A percentile compares a stretch with the other conserved stretches of the same genome.
Evolutionary conservation across 139 green algal genomes (phyloP).

Genomic region (Chlamydomonas incerta): DNA sequence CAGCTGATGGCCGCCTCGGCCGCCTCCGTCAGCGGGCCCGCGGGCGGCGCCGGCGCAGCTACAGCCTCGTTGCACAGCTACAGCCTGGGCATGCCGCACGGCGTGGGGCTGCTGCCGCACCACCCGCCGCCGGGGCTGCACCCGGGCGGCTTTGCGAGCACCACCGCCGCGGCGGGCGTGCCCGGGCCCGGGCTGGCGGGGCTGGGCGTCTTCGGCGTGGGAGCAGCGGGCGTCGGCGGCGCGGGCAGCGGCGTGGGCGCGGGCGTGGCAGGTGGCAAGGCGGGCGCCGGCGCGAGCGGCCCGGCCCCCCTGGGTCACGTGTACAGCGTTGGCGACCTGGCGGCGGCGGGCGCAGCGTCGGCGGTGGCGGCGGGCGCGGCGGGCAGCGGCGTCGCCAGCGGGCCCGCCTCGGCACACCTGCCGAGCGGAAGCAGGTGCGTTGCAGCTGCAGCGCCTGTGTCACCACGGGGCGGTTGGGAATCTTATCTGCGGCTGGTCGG

Average conservation of each 20-base stretch:
- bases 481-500: too few species aligned
- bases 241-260: neutral
- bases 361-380: neutral
- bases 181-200: too few species aligned
- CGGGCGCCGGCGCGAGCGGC: neutral
- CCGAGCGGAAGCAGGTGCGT: too few species aligned
- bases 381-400: neutral
- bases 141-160: too few species aligned
- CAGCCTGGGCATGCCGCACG: neutral
- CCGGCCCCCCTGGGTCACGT: neutral
- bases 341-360: neutral
- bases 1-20: too few species aligned
- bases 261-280: too few species aligned
- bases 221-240: too few species aligned
- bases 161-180: too few species aligned
- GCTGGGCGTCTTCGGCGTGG: neutral
- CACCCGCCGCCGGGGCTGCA: neutral
- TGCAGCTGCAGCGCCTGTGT: too few species aligned
- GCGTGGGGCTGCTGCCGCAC: neutral
- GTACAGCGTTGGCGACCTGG: slow-evolving; percentile 19
- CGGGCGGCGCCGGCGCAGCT: too few species aligned
- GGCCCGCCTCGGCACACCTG: neutral
- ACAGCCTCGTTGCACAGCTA: neutral
- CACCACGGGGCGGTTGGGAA: too few species aligned
- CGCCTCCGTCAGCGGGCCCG: too few species aligned